phyloP scores from a whole-genome alignment of 371 early-diverging fungal species.

The Funneliformis caledonium region DNA sequence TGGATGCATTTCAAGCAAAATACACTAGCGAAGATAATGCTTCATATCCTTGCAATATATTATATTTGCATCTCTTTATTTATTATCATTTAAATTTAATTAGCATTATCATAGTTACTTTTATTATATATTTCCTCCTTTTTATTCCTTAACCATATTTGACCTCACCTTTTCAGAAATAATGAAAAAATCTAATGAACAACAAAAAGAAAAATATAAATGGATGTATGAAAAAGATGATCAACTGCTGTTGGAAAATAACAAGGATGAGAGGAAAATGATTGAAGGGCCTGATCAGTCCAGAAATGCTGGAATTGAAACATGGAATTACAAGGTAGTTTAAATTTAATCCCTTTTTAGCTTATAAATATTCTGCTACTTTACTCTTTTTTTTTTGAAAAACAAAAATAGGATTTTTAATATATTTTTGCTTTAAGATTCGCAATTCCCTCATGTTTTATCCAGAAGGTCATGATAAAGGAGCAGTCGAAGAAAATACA shows the following conservation, averaged over 20 bases:
- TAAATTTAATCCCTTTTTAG: not conserved
- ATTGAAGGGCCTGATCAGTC: conserved; percentile 42
- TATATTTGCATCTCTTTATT: conserved; percentile 9
- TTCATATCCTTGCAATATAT: conserved; percentile 67
- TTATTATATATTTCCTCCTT: conserved; percentile 36
- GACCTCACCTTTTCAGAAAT: conserved; percentile 62
- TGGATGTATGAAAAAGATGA: conserved; percentile 77
- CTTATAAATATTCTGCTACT: not conserved
- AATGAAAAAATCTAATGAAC: conserved; percentile 65
- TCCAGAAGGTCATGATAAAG: conserved; percentile 52
- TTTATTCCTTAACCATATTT: conserved; percentile 29
- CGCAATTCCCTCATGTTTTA: conserved; percentile 71
- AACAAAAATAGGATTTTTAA: not conserved
- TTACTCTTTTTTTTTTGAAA: not conserved
- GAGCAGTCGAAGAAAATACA: conserved; percentile 43
- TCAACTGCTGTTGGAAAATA: not conserved
- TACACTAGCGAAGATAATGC: conserved; percentile 89
- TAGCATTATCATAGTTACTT: conserved; percentile 55
- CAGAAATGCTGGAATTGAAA: conserved; percentile 47
- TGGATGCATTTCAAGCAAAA: conserved; percentile 75
- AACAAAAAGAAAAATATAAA: conserved; percentile 60
- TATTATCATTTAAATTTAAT: conserved; percentile 67
- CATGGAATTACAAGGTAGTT: conserved; percentile 56
- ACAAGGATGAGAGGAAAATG: conserved; percentile 37
- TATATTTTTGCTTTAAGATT: conserved; percentile 43